Evolutionary conservation across 768 basidiomycete genomes (phyloP).

Genomic region (Nevesoporus exiguus): DNA sequence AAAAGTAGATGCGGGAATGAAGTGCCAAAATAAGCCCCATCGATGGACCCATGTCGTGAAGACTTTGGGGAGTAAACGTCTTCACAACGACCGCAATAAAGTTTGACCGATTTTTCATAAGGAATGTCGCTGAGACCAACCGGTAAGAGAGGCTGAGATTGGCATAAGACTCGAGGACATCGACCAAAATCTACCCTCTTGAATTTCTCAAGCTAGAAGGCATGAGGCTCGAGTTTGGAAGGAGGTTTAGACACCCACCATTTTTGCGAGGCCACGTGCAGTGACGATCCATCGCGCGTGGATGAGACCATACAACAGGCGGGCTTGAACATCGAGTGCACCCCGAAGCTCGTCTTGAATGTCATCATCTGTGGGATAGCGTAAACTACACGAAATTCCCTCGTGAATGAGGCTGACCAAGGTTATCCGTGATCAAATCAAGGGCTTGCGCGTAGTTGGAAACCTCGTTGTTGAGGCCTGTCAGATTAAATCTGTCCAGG

Average conservation of each 20-base stretch:
- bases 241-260: conserved; percentile 53
- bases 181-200: conserved; percentile 98
- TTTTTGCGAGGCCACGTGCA: conserved; percentile 88
- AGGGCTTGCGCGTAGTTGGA: conserved; percentile 91
- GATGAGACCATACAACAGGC: conserved; percentile 91
- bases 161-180: conserved; percentile 96
- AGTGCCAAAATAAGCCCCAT: conserved; percentile 98
- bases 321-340: conserved; percentile 88
- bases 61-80: conserved; percentile 98
- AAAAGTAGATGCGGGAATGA: conserved; percentile 97
- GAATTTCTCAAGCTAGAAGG: conserved; percentile 84
- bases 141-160: conserved; percentile 90
- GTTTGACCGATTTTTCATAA: conserved; percentile 97
- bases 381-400: neutral
- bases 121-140: conserved; percentile 97
- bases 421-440: conserved; percentile 92
- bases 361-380: conserved; percentile 67
- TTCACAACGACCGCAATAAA: conserved; percentile 97
- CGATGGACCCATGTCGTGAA: conserved; percentile 93
- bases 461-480: conserved; percentile 94
- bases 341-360: conserved; percentile 92
- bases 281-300: conserved; percentile 98
- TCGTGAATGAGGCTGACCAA: conserved; percentile 57
- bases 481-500: conserved; percentile 96
- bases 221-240: conserved; percentile 1